These are phyloP conservation scores for Cairneyella variabilis DNA, from an alignment of 495 filamentous ascomycete species.

Conservation along the genomic window DNA sequence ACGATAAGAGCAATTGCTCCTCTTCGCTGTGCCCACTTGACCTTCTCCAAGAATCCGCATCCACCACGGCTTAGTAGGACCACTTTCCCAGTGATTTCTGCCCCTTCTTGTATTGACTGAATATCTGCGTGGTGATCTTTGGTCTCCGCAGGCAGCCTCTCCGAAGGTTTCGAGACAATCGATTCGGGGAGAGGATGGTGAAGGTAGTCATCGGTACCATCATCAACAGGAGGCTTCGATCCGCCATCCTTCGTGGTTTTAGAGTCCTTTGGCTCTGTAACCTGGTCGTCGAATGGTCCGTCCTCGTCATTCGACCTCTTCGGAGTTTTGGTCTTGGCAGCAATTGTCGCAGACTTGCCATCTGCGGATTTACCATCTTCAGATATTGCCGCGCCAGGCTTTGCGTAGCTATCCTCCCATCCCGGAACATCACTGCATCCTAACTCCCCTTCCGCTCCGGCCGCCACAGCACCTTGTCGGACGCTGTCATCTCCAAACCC, in stretches of 20 bases:
- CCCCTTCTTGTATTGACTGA: constrained; percentile 88
- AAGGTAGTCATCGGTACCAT: constrained; percentile 91
- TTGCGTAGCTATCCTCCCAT: constrained; percentile 60
- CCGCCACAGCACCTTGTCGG: constrained; percentile 50
- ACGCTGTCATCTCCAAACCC: constrained; percentile 76
- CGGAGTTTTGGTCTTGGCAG: constrained; percentile 8
- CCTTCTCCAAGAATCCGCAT: constrained; percentile 95
- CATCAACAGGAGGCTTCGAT: constrained; percentile 38
- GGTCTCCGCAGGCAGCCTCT: constrained; percentile 31
- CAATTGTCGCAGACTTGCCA: constrained; percentile 10
- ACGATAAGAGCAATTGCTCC: constrained; percentile 89
- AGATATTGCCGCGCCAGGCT: constrained; percentile 19
- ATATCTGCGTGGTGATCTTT: constrained; percentile 77
- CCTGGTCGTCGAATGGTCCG: constrained; percentile 11
- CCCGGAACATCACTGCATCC: constrained; percentile 97
- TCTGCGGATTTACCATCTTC: constrained; percentile 16
- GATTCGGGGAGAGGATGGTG: constrained; percentile 47
- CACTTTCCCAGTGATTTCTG: constrained; percentile 90
- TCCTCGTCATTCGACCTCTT: constrained; percentile 18
- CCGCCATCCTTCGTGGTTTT: neutral
- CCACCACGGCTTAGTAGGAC: constrained; percentile 87
- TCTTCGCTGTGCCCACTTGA: constrained; percentile 90
- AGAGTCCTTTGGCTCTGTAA: neutral
- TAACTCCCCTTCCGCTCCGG: constrained; percentile 73
- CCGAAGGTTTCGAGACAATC: constrained; percentile 14